Percentiles rank a stretch among this genome's conserved stretches.
Conservation (phyloP, 2,329 filamentous ascomycete species). For the Diplodia seriata region DNA sequence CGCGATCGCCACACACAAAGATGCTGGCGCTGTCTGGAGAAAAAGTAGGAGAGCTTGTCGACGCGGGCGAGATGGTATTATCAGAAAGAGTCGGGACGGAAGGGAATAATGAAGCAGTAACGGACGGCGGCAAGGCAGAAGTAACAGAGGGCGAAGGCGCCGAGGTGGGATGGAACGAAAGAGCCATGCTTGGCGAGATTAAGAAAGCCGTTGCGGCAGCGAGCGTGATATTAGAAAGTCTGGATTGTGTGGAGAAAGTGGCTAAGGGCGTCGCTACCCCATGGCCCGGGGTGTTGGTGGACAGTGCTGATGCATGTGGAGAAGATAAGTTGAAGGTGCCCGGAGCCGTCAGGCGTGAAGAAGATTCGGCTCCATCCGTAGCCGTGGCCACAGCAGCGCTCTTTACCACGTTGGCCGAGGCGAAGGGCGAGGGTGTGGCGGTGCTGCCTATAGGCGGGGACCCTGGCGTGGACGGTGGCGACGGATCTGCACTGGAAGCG, state of each 20-base stretch:
- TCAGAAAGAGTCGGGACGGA: conserved; percentile 7
- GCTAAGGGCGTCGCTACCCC: conserved; percentile 6
- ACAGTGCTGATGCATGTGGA: conserved; percentile 19
- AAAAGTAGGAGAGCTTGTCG: background rate
- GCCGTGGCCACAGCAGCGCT: conserved; percentile 12
- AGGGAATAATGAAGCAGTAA: background rate
- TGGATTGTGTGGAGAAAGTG: background rate
- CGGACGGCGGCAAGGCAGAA: background rate
- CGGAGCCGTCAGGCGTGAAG: background rate
- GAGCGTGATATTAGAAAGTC: conserved; percentile 2
- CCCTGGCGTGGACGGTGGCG: conserved; percentile 3
- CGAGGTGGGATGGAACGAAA: background rate
- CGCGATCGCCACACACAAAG: conserved; percentile 15
- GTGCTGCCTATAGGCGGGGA: conserved; percentile 8
- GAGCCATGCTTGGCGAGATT: conserved; percentile 19
- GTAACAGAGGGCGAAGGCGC: background rate
- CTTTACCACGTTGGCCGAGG: conserved; percentile 17
- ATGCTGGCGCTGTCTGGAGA: conserved; percentile 21
- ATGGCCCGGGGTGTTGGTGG: conserved; percentile 6
- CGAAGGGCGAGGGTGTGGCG: conserved; percentile 18
- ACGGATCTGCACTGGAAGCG: background rate
- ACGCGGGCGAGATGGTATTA: conserved; percentile 8
- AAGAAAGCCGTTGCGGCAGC: conserved; percentile 16
- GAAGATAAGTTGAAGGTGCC: background rate
- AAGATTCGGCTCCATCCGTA: conserved; percentile 12